Base-by-base conservation (phyloP, 2,329 filamentous ascomycete genomes). In the Ceratocystis alfenasii region DNA sequence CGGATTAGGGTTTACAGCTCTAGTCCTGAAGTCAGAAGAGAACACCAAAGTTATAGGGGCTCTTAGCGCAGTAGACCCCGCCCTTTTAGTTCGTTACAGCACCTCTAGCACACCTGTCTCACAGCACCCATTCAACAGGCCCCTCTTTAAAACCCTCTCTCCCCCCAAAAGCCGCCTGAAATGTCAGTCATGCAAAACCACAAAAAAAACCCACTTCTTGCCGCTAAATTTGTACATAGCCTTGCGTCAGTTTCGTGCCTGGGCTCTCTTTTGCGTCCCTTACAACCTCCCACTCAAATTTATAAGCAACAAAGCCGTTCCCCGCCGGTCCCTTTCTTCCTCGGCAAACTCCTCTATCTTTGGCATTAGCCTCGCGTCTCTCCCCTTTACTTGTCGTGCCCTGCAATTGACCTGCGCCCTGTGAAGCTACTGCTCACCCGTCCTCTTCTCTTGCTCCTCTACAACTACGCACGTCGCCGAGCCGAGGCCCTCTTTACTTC, bases 201-300 rank as follows among this genome's bases (percentile, higher is more conserved):
- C 50, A 55, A 25, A 55, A 55, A 25, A 55, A 48, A 46, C 8
- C 45, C 45, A 48, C 45, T 48, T 25, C 20, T 15, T 25, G 50
- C n/a, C 22, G 46, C n/a, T 20, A 55, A 55, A 55, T 55, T 55
- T 55, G 50, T 28, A 20, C 6, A 5, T 28, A 55, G 50, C 50
- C 50, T 55, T 55, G 50, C 50, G 50, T 55, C 50, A 55, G 50
- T 55, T 55, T 55, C 12, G 50, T 28, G 36, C 36, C 20, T 55
- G 22, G 12, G 17, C 20, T 48, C 20, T 48, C 45, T 48, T 48
- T 17, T 20, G n/a, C 15, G 3, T 17, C 12, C 6, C 20, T 50
- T 17, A 50, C 46, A 20, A 50, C 46, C 20, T 50, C 46, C n/a
- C n/a, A 22, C 10, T 22, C 22, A 20, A 15, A 55, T 55, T 55